Base-by-base conservation (phyloP, 257 asterid genomes). In the Solanum piurae region DNA sequence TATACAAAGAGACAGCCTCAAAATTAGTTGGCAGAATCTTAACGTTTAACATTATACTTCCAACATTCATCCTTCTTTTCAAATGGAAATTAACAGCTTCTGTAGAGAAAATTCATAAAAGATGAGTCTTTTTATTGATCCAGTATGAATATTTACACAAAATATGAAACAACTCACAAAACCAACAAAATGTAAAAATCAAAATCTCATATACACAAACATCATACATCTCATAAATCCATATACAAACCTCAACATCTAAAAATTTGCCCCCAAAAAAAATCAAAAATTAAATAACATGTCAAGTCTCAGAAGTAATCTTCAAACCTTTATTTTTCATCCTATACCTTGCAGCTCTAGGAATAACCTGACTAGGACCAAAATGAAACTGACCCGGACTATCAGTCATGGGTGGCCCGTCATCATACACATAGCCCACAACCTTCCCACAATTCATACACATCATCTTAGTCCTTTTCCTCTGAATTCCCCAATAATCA, bases 361-460 rank as follows among this genome's bases (percentile, higher is more conserved):
- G 98, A 52, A 96, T 90, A 62, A 90, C 98, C 91, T 95, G 98
- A 86, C 98, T 95, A 12, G 98, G 99, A 8, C 99, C 99, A 91
- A 96, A 91, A 62, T 96, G 96, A 58, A 94, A 89, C 91, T 96
- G 98, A 40, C 98, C 98, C 82, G 93, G 94, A 34, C 95, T 88
- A 52, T 90, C 87, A 20, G 93, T 94, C 94, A 94, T 89, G 77
- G 99, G 98, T 38, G 96, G 94, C 25, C 98, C 99, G 38, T 95
- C 99, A 76, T 96, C 98, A 91, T 96, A 96, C 42, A 95, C 88
- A 89, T 96, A 88, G 4, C 98, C 98, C 16, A 95, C 93, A 8
- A 92, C 90, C 72, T 87, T 92, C 44, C 94, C 95, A 89, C 99
- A 96, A 90, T 93, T 89, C 60, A 90, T 92, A 87, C 99, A 96